Evolutionary conservation across 352 stramenopile genomes (phyloP).

Genomic region (Peronospora destructor): DNA sequence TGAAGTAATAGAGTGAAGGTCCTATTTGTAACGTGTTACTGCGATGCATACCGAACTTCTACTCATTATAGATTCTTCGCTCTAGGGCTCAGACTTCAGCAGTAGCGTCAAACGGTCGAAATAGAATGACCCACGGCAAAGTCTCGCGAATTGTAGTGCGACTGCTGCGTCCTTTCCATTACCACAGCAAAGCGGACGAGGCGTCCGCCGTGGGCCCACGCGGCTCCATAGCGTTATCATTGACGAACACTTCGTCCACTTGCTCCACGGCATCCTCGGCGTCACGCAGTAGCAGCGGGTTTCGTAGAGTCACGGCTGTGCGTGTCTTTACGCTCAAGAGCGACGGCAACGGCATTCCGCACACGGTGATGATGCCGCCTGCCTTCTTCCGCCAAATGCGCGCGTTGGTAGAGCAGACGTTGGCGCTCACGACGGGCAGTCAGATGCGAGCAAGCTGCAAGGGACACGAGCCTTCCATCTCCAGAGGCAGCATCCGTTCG

Average conservation of each 20-base stretch:
- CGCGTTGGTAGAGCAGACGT: conserved; percentile 26
- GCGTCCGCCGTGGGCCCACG: conserved; percentile 10
- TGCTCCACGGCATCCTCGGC: conserved; percentile 28
- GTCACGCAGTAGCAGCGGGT: conserved; percentile 17
- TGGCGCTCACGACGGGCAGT: conserved; percentile 14
- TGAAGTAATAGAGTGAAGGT: conserved; percentile 23
- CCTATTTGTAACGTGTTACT: conserved; percentile 11
- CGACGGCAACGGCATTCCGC: conserved; percentile 10
- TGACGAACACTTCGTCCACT: conserved; percentile 23
- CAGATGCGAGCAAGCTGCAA: conserved; percentile 21
- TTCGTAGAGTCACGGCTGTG: conserved; percentile 2
- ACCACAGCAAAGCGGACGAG: conserved; percentile 13
- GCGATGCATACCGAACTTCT: conserved; percentile 2
- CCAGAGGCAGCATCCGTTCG: conserved; percentile 13
- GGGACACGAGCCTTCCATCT: conserved; percentile 6
- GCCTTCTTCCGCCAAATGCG: conserved; percentile 34
- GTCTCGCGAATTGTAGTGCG: conserved; percentile 36
- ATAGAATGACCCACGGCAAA: conserved; percentile 26
- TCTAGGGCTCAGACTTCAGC: background rate
- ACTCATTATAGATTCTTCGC: conserved; percentile 24
- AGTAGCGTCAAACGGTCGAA: background rate
- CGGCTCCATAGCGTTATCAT: conserved; percentile 16
- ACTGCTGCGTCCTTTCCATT: conserved; percentile 38
- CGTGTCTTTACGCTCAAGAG: conserved; percentile 23
- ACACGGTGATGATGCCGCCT: conserved; percentile 29